Evolutionary conservation across 257 asterid species (phyloP).

Genomic region (Jasminum sambac): DNA sequence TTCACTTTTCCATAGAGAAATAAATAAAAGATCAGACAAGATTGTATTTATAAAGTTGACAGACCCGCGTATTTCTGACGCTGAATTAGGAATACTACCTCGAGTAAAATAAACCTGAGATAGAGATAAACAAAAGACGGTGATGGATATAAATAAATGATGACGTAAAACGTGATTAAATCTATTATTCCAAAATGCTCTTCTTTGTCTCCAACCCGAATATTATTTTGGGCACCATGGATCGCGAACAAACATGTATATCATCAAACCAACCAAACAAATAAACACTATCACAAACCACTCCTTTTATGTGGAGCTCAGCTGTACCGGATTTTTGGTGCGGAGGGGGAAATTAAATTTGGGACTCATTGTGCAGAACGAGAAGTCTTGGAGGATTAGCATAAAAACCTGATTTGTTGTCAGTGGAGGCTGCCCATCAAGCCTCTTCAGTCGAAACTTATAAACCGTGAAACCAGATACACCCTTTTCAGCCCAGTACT

Average conservation of each 20-base stretch:
- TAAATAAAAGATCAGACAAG: not conserved
- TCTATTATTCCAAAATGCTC: too few species aligned
- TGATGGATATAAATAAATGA: constrained; percentile 11
- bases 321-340: not conserved
- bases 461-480: constrained; percentile 82
- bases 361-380: too few species aligned
- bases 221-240: too few species aligned
- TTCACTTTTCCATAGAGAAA: constrained; percentile 12
- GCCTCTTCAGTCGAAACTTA: constrained; percentile 63
- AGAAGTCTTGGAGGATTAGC: too few species aligned
- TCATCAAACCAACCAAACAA: too few species aligned
- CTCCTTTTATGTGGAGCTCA: too few species aligned
- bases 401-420: constrained; percentile 68
- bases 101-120: constrained; percentile 71
- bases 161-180: not conserved
- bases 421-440: constrained; percentile 77
- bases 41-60: not conserved
- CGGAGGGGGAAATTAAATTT: not conserved
- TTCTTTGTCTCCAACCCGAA: too few species aligned
- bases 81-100: constrained; percentile 59
- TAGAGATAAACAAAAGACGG: too few species aligned
- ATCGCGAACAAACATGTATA: too few species aligned
- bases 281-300: too few species aligned
- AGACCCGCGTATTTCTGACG: constrained; percentile 79
- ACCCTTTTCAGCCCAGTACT: constrained; percentile 85